Conservation (phyloP, 306 rosid genomes). For the Inga oerstediana region DNA sequence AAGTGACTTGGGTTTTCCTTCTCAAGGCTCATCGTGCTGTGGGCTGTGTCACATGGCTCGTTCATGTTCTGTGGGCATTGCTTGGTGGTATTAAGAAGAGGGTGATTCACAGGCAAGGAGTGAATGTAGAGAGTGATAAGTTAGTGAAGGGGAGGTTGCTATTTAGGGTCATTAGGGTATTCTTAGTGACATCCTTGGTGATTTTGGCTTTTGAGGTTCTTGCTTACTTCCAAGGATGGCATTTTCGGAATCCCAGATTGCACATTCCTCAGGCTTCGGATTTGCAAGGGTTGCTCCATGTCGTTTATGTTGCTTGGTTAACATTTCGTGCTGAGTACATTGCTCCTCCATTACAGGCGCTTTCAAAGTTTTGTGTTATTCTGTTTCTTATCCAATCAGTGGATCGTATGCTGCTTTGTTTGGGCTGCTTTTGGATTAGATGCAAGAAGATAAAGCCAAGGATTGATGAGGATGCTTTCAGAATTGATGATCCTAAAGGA, state of each 20-base stretch:
- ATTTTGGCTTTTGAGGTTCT: conserved; percentile 76
- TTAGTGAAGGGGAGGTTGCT: conserved; percentile 64
- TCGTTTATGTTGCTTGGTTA: conserved; percentile 77
- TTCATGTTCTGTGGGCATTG: conserved; percentile 66
- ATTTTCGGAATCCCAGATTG: conserved; percentile 67
- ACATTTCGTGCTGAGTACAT: conserved; percentile 74
- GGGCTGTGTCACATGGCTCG: conserved; percentile 76
- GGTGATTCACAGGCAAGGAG: conserved; percentile 65
- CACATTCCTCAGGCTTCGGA: conserved; percentile 76
- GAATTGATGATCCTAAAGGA: conserved; percentile 66
- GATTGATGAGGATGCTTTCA: conserved; percentile 55
- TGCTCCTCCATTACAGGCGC: conserved; percentile 79
- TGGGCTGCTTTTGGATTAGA: conserved; percentile 92
- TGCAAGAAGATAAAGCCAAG: conserved; percentile 75
- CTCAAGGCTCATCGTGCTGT: conserved; percentile 81
- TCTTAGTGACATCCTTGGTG: conserved; percentile 64
- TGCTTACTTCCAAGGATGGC: conserved; percentile 86
- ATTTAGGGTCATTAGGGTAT: conserved; percentile 66
- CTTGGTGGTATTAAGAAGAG: conserved; percentile 77
- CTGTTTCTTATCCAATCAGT: conserved; percentile 84
- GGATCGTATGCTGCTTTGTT: conserved; percentile 79
- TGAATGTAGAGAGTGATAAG: conserved; percentile 55
- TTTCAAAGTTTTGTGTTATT: conserved; percentile 78
- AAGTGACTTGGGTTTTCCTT: conserved; percentile 91
- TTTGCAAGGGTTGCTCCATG: conserved; percentile 66